Evolutionary conservation across 352 stramenopile species (phyloP), one percentile per base, ranked within the genome.

Genomic region (Phytophthora ohioensis): DNA sequence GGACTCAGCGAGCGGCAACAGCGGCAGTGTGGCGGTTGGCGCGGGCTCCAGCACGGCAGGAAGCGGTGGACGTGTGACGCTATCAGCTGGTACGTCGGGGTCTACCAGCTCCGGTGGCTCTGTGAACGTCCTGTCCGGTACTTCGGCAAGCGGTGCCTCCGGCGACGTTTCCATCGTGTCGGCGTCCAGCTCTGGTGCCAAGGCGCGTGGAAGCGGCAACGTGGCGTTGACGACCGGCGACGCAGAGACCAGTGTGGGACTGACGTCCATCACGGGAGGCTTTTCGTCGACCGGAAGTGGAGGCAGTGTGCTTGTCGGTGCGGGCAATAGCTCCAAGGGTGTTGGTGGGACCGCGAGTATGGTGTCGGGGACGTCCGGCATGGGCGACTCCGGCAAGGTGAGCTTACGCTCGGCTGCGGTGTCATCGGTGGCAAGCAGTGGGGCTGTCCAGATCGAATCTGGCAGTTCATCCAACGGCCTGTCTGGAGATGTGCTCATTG

Each of bases 321-420:
- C 55, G 12, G 64, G 64, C 12, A 39, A 56, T 56, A 66, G 47
- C 48, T 56, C 36, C 30, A 71, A 60, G 48, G 43, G 49, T n/a
- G 39, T 45, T 52, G 56, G 64, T 17, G 53, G 67, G 4, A 69
- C 35, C 34, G 61, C 69, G 49, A 62, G 54, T 41, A 64, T 74
- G 38, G 35, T 54, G 36, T 69, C 62, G 11, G 62, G 62, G 3
- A 54, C 60, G 43, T 70, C 57, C 38, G 36, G 47, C 38, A 13
- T 48, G 32, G 51, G 48, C 48, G 51, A 47, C 49, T 70, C 57
- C 41, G 58, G 68, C 43, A 64, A 53, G 43, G 49, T 60, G 38
- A 21, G 21, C 13, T 60, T 65, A 41, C 64, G 55, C 36, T 65
- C 64, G 41, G 58, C 47, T 51, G 55, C 31, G 17, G 49, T 68